Percentiles rank a stretch among this genome's conserved stretches.
phyloP scores from a whole-genome alignment of 176 grass and related monocot genomes.

The Poa annua region DNA sequence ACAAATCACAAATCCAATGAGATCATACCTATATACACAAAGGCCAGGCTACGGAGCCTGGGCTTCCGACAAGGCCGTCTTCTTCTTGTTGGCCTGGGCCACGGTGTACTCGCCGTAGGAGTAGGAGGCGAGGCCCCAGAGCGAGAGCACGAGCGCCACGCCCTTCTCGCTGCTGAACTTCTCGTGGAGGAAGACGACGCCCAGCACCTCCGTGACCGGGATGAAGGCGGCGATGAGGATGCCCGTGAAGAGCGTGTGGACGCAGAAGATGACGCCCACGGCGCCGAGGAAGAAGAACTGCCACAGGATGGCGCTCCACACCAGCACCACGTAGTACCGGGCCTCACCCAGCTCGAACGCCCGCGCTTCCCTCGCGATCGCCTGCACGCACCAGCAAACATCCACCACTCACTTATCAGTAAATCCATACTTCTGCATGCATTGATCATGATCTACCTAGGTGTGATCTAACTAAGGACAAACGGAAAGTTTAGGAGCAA shows the following conservation, averaged over 20 bases:
- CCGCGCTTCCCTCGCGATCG: constrained; percentile 53
- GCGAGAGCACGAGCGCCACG: constrained; percentile 59
- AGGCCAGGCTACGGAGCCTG: not conserved
- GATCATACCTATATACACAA: too few relatives aligned
- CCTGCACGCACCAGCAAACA: constrained; percentile 46
- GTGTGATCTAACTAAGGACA: too few relatives aligned
- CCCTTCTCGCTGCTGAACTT: constrained; percentile 74
- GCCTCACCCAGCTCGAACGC: constrained; percentile 47
- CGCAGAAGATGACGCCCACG: constrained; percentile 71
- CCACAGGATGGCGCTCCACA: constrained; percentile 49
- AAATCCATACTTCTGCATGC: not conserved
- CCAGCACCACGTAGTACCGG: constrained; percentile 57
- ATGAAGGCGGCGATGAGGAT: constrained; percentile 73
- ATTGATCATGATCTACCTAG: too few relatives aligned
- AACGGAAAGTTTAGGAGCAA: too few relatives aligned
- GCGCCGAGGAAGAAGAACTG: constrained; percentile 72
- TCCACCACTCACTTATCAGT: too few relatives aligned
- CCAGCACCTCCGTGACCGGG: constrained; percentile 61
- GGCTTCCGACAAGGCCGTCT: not conserved
- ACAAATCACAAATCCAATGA: not conserved
- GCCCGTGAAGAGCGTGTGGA: constrained; percentile 66
- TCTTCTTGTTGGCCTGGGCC: constrained; percentile 47
- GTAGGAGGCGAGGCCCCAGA: constrained; percentile 82
- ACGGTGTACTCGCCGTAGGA: constrained; percentile 67
- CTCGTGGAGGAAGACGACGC: constrained; percentile 68